Evolutionary conservation across 2,329 filamentous ascomycete genomes (phyloP), one percentile per base, ranked within the genome.

Genomic region (Gliomastix tumulicola): DNA sequence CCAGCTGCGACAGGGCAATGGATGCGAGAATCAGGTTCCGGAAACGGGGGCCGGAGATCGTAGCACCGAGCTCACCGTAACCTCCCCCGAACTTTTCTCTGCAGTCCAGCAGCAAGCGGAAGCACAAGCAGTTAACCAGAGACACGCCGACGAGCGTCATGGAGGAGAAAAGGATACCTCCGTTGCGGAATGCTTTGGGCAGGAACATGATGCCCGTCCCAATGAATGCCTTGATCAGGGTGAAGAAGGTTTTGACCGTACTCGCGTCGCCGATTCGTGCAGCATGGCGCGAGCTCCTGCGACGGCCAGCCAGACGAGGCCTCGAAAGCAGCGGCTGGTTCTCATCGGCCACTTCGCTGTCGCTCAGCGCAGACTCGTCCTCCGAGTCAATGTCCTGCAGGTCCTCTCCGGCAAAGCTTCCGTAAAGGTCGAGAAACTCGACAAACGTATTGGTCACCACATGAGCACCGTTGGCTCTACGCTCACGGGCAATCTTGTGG

Each of bases 141-240:
- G 84, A 79, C 4, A 88, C 74, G 9, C 66, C 60, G 32, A 88
- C 57, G 45, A 88, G 71, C 1, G 80, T 79, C 34, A 86, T 59
- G 1, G 78, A 80, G 0, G 83, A 87, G 53, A 88, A 88, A 10
- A 87, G 63, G 35, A 88, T 79, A 18, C 84, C 84, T 23, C 84
- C 84, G 45, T 88, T 88, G 50, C 77, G 76, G 60, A 88, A 88
- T 0, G 84, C 84, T 52, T 86, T 88, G 32, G 84, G 84, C 31
- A 88, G 56, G 51, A 88, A 88, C 78, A 88, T 86, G 55, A 88
- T 88, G 42, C 84, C 84, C 1, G 84, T 88, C 33, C 84, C 84
- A 37, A 88, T 74, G 49, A 88, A 88, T 2, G 84, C 83, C 56
- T 88, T 88, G 35, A 88, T 64, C 9, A 88, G 65, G 0, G 83